A percentile compares a stretch with the other conserved stretches of the same genome.
Conservation (phyloP, 2,329 filamentous ascomycete genomes). For the Clonostachys sp. region DNA sequence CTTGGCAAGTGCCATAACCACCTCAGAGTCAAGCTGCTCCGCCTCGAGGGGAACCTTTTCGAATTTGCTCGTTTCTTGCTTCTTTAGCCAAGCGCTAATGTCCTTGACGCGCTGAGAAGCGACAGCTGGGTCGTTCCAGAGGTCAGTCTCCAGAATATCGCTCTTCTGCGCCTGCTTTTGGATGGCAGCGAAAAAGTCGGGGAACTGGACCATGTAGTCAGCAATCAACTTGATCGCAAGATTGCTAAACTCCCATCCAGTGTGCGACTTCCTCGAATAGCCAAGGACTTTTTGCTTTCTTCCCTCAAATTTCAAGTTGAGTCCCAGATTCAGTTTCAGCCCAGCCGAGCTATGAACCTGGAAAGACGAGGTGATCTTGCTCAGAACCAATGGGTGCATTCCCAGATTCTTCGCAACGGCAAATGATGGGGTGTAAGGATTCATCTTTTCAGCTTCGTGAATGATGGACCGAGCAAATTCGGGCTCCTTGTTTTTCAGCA, state of each 20-base stretch:
- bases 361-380: slow-evolving; percentile 95
- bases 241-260: slow-evolving; percentile 93
- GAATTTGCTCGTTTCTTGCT: slow-evolving; percentile 84
- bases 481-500: slow-evolving; percentile 66
- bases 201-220: slow-evolving; percentile 90
- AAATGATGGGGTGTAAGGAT: slow-evolving; percentile 81
- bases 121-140: slow-evolving; percentile 69
- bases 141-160: slow-evolving; percentile 77
- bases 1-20: slow-evolving; percentile 75
- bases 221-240: slow-evolving; percentile 77
- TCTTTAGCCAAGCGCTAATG: slow-evolving; percentile 89
- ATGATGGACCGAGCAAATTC: slow-evolving; percentile 80
- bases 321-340: slow-evolving; percentile 79
- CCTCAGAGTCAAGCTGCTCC: slow-evolving; percentile 88
- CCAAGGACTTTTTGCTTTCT: slow-evolving; percentile 94
- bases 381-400: slow-evolving; percentile 81
- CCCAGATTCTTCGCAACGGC: slow-evolving; percentile 78
- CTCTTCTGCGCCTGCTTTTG: slow-evolving; percentile 81
- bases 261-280: slow-evolving; percentile 81
- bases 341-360: slow-evolving; percentile 75
- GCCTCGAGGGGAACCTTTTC: slow-evolving; percentile 95
- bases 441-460: slow-evolving; percentile 60
- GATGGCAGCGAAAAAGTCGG: slow-evolving; percentile 89
- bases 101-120: slow-evolving; percentile 85
- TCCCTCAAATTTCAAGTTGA: slow-evolving; percentile 95